Base-by-base conservation (phyloP, 2,329 filamentous ascomycete genomes). In the Fusarium redolens region DNA sequence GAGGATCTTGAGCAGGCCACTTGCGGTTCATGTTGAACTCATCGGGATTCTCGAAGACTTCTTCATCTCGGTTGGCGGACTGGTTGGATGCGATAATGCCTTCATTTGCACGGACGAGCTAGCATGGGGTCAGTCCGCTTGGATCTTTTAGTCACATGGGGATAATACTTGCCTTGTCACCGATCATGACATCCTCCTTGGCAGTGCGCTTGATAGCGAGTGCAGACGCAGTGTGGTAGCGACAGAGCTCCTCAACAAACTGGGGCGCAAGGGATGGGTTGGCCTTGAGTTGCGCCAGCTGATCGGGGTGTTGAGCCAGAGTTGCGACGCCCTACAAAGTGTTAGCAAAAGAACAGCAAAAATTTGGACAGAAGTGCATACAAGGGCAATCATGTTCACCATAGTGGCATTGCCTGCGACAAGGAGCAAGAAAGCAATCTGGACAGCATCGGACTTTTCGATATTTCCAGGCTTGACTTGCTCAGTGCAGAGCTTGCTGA, bases 381-480 rank as follows among this genome's bases (percentile, higher is more conserved):
- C 84, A 37, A 87, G 78, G 2, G 82, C 80, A 62, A 87, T 87
- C 83, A 85, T 87, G 73, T 83, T 86, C 8, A 87, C 82, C 83
- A 87, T 85, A 1, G 86, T 87, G 0, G 86, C 86, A 41, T 87
- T 88, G 4, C 86, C 86, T 0, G 86, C 85, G 3, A 86, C 85
- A 3, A 88, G 81, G 9, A 87, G 78, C 12, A 88, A 76, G 40
- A 87, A 87, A 0, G 85, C 84, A 51, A 87, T 85, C 62, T 86
- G 84, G 2, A 86, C 79, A 3, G 82, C 81, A 43, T 85, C 84
- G 1, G 81, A 77, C 68, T 81, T 84, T 4, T 79, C 77, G 18
- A 85, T 80, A 37, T 81, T 78, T 0, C 83, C 83, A 2, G 79
- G 73, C 44, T 80, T 81, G 12, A 84, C 77, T 47, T 86, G 83